phyloP scores from a whole-genome alignment of 176 grass and related monocot genomes.

The Typha latifolia region DNA sequence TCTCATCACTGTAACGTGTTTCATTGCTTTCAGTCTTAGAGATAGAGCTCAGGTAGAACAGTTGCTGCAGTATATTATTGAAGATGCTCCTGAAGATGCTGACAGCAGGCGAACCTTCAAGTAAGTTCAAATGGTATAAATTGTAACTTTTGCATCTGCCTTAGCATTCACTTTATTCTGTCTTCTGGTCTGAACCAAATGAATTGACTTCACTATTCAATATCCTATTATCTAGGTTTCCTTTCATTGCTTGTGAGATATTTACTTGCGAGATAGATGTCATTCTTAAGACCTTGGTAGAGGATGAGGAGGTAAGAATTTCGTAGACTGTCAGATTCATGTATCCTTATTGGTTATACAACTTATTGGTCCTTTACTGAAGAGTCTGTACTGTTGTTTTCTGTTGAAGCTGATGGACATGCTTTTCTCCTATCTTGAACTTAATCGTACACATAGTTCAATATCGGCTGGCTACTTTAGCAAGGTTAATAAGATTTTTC shows the following conservation, averaged over 20 bases:
- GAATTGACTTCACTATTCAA: neutral
- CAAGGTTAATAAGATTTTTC: slow-evolving; percentile 44
- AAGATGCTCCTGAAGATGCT: slow-evolving; percentile 81
- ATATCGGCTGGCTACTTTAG: slow-evolving; percentile 93
- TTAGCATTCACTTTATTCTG: neutral
- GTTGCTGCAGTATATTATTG: slow-evolving; percentile 78
- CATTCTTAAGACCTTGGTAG: slow-evolving; percentile 88
- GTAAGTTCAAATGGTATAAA: slow-evolving; percentile 23
- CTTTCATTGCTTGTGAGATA: slow-evolving; percentile 99
- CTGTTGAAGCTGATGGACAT: slow-evolving; percentile 81
- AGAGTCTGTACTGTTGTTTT: slow-evolving; percentile 17
- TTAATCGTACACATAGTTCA: slow-evolving; percentile 61
- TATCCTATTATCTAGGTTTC: slow-evolving; percentile 39
- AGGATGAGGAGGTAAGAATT: slow-evolving; percentile 69
- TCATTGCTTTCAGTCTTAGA: slow-evolving; percentile 53
- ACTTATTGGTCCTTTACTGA: slow-evolving; percentile 19
- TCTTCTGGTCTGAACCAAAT: neutral
- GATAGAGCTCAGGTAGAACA: slow-evolving; percentile 90
- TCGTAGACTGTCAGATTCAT: neutral
- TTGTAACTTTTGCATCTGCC: neutral
- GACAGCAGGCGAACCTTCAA: slow-evolving; percentile 89
- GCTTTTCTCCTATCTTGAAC: slow-evolving; percentile 92
- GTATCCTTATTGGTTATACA: neutral
- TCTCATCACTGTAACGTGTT: neutral
- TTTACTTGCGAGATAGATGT: slow-evolving; percentile 97